Percentiles rank a stretch among this genome's conserved stretches.
phyloP scores from a whole-genome alignment of 768 basidiomycete species.

The Chiua virens region DNA sequence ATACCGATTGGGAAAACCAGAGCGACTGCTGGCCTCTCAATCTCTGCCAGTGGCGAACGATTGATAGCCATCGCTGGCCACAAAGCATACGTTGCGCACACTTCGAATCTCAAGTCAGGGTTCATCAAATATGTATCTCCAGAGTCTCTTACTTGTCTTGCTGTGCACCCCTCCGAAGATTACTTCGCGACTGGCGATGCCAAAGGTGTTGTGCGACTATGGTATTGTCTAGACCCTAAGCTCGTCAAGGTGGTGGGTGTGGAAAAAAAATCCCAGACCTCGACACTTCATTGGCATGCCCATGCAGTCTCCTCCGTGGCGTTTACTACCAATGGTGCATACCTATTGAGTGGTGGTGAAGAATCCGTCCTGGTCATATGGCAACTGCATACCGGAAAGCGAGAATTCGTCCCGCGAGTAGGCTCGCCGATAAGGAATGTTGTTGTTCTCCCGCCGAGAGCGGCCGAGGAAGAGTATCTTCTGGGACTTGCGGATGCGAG shows the following conservation, averaged over 20 bases:
- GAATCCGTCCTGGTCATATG: conserved; percentile 97
- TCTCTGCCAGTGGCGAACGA: conserved; percentile 78
- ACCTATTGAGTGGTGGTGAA: conserved; percentile 91
- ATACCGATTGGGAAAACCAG: conserved; percentile 66
- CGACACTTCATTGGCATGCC: conserved; percentile 94
- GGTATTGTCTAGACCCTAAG: conserved; percentile 84
- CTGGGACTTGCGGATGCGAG: conserved; percentile 81
- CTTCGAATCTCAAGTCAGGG: conserved; percentile 55
- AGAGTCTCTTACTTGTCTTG: conserved; percentile 77
- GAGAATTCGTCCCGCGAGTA: conserved; percentile 90
- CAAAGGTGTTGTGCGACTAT: conserved; percentile 81
- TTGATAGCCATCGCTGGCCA: conserved; percentile 73
- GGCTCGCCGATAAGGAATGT: conserved; percentile 83
- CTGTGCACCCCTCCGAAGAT: conserved; percentile 86
- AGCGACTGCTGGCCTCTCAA: conserved; percentile 57
- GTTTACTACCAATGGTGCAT: conserved; percentile 90
- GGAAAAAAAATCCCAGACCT: conserved; percentile 81
- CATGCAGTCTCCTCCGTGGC: conserved; percentile 85
- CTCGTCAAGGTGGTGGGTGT: conserved; percentile 54
- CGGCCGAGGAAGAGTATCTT: conserved; percentile 80
- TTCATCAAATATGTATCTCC: conserved; percentile 84
- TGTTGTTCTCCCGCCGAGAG: conserved; percentile 51
- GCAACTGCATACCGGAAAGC: conserved; percentile 87
- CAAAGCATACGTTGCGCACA: conserved; percentile 73
- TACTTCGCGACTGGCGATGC: conserved; percentile 95